A percentile compares a stretch with the other conserved stretches of the same genome.
These are phyloP conservation scores for Fusarium sp. DNA, from an alignment of 2,329 filamentous ascomycete genomes.

Conservation along the genomic window DNA sequence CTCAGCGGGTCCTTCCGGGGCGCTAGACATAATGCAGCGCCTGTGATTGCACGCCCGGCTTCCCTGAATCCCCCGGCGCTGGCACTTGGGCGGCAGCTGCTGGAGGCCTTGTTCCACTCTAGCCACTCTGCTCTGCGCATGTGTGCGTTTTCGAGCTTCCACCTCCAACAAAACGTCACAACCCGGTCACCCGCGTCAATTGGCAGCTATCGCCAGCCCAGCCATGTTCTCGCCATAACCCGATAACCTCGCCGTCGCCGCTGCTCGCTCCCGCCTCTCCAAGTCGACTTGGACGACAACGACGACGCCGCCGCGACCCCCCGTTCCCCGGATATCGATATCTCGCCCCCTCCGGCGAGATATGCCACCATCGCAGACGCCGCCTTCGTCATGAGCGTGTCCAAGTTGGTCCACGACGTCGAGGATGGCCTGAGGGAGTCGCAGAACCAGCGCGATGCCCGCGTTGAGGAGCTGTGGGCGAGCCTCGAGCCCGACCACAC, in stretches of 20 bases:
- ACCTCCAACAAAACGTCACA: constrained; percentile 41
- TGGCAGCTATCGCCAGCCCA: constrained; percentile 31
- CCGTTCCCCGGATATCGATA: constrained; percentile 18
- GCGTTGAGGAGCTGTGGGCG: constrained; percentile 88
- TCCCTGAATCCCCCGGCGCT: constrained; percentile 36
- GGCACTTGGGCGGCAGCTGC: constrained; percentile 17
- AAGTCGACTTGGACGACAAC: constrained; percentile 18
- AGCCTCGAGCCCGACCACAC: constrained; percentile 83
- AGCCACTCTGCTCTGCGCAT: constrained; percentile 14
- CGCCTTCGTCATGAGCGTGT: constrained; percentile 54
- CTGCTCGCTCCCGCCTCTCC: constrained; percentile 13
- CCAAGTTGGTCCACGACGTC: constrained; percentile 67
- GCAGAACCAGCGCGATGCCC: constrained; percentile 83
- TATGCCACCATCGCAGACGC: constrained; percentile 50
- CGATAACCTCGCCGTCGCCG: constrained; percentile 13
- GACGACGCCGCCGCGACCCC: constrained; percentile 11
- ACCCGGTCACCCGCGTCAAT: constrained; percentile 36
- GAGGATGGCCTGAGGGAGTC: constrained; percentile 82
- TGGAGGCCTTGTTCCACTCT: constrained; percentile 29
- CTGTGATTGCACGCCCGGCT: constrained; percentile 48
- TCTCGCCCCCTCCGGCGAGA: constrained; percentile 46
- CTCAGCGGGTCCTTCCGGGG: constrained; percentile 47
- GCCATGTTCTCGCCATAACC: constrained; percentile 46
- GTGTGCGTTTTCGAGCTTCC: constrained; percentile 6
- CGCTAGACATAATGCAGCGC: constrained; percentile 49